Conservation (phyloP, 2,329 filamentous ascomycete species). For the Remersonia thermophila region DNA sequence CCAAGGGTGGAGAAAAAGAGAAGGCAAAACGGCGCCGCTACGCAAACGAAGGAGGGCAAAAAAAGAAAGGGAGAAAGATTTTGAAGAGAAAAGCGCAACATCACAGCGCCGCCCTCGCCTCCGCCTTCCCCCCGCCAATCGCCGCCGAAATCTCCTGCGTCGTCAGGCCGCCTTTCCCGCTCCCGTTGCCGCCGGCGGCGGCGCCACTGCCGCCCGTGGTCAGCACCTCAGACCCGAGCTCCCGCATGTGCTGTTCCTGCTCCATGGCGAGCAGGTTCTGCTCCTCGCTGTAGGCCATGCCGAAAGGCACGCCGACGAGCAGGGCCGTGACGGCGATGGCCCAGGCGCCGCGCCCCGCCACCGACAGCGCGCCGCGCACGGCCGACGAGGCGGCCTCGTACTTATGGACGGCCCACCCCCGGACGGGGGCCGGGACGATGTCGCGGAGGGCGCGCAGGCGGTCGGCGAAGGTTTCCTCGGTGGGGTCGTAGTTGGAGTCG, state of each 20-base stretch:
- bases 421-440: constrained; percentile 61
- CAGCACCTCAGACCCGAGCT: constrained; percentile 66
- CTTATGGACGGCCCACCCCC: constrained; percentile 53
- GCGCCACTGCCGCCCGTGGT: constrained; percentile 31
- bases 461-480: constrained; percentile 49
- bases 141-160: constrained; percentile 38
- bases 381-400: constrained; percentile 42
- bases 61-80: no score
- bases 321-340: constrained; percentile 81
- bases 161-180: constrained; percentile 25
- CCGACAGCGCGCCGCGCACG: constrained; percentile 48
- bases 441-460: constrained; percentile 62
- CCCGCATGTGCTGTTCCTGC: constrained; percentile 91
- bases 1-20: no score
- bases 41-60: no score
- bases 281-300: constrained; percentile 86
- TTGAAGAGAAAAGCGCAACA: no score
- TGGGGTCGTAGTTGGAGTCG: constrained; percentile 57
- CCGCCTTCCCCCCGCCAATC: constrained; percentile 27
- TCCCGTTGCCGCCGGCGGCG: constrained; percentile 15
- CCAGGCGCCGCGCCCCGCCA: constrained; percentile 82
- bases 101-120: constrained; percentile 40
- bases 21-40: no score
- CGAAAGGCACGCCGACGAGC: constrained; percentile 84
- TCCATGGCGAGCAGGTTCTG: constrained; percentile 97